Evolutionary conservation across 2,329 filamentous ascomycete genomes (phyloP), one percentile per base, ranked within the genome.

Genomic region (Magnaporthiopsis incrustans): DNA sequence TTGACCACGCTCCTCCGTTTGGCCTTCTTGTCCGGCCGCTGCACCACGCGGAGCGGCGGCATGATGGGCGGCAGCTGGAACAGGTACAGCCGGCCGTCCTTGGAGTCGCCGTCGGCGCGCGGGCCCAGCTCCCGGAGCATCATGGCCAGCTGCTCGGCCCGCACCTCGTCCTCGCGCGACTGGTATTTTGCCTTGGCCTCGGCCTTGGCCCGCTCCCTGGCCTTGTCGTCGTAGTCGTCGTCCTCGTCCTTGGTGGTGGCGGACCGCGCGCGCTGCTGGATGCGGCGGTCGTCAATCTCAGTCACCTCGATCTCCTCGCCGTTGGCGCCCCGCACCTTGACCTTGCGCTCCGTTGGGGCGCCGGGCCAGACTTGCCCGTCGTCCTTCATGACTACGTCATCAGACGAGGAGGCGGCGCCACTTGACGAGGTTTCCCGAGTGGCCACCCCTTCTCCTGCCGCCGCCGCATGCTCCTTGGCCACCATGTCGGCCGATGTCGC

Each of bases 41-140:
- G 33, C 60, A 63, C 32, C 65, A 62, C 30, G 64, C 67, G 66
- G n/a, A 88, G 75, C 0, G 83, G 81, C 10, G 86, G 85, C 14
- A 88, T 78, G 4, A 87, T 75, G 6, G 85, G 85, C 57, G 86
- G 86, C 68, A 89, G 83, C 68, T 88, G 86, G 74, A 88, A 88
- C 61, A 89, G 77, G 67, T 87, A 88, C 63, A 88, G 73, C 53
- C 83, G 79, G 27, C 85, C 85, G 59, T 86, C 83, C 60, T 61
- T 62, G 44, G 61, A 62, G 27, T 62, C 61, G 33, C 35, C 22
- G 65, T 60, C 50, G 64, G 66, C 11, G 57, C 32, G 25, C 62
- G 62, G 35, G 59, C 61, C 11, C 5, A 64, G 50, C 59, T 64
- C 63, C 22, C 35, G 33, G 58, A 64, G 58, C 59, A 64, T 60